These are phyloP conservation scores for Boechera divaricarpa DNA, from an alignment of 345 rosid species.

Conservation along the genomic window DNA sequence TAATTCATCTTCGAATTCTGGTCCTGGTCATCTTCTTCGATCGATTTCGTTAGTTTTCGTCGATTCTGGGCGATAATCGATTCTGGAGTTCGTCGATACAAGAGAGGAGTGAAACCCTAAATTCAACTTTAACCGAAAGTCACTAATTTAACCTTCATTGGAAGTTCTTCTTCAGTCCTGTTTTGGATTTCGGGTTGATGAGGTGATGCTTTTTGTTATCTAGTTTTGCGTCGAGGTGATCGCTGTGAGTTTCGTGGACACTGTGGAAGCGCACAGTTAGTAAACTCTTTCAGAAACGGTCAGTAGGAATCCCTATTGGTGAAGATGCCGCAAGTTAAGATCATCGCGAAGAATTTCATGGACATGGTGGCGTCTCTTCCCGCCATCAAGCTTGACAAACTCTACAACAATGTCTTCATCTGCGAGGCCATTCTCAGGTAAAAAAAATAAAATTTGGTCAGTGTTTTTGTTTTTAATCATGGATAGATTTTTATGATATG, in stretches of 20 bases:
- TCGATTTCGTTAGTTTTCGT: not conserved
- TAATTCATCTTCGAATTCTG: not conserved
- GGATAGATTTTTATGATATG: not conserved
- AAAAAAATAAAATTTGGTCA: not conserved
- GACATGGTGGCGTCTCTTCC: conserved; percentile 97
- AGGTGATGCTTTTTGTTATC: not conserved
- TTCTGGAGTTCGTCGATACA: not conserved
- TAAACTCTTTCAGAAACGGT: not conserved
- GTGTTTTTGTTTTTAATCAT: not conserved
- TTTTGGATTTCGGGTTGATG: conserved; percentile 1
- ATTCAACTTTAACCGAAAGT: not conserved
- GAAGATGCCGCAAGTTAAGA: conserved; percentile 86
- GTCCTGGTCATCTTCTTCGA: conserved; percentile 10
- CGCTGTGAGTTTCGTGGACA: not conserved
- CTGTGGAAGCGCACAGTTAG: not conserved
- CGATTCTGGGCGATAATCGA: not conserved
- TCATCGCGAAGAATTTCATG: conserved; percentile 90
- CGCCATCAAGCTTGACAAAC: conserved; percentile 80
- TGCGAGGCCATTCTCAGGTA: conserved; percentile 97
- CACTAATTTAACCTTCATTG: not conserved
- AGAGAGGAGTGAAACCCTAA: not conserved
- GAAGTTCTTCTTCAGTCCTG: not conserved
- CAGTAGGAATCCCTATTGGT: conserved; percentile 14
- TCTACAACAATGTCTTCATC: conserved; percentile 80
- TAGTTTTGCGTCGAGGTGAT: conserved; percentile 9